Base-by-base conservation (phyloP, 208 protist genomes). In the Leishmania aethiopica region DNA sequence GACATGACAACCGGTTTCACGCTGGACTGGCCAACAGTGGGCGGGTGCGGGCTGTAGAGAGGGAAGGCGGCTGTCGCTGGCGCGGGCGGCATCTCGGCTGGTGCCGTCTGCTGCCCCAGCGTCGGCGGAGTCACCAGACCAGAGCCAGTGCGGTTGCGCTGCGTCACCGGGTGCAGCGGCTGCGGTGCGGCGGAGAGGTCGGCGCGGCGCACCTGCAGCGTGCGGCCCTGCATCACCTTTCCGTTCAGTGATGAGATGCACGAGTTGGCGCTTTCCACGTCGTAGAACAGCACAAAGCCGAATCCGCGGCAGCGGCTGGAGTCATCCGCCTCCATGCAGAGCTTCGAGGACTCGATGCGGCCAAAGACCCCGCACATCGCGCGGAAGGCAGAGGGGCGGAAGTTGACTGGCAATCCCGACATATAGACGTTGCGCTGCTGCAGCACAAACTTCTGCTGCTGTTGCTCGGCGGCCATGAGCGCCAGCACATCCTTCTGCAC, bases 371-470 rank as follows among this genome's bases (percentile, higher is more conserved):
- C 87, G 60, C 90, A 93, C 77, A 95, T 78, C n/a, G 86, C 84
- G 6, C 91, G 88, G 60, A 92, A 91, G 7, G 87, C 88, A 10
- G 84, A 76, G 28, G 91, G 85, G n/a, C 84, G 78, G 80, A 91
- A 90, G 51, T 82, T 84, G 2, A 87, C 84, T 4, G 91, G 88
- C 42, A 95, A 80, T 17, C 91, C 91, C 0, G 90, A 93, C 77
- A 95, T 78, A 81, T 95, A 95, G 37, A 95, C 86, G 77, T 95
- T 95, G 62, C 91, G 89, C 69, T 89, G 86, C 78, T 93, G 91
- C 32, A 95, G 42, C 57, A 84, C 72, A 53, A 85, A 79, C 73
- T 87, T 86, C 79, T 89, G 72, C 60, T 83, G 78, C 49, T 83
- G 72, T 59, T 85, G 82, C 79, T 86, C 78, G 1, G 82, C 79